Conservation (phyloP, 164 flowering plant genomes). For the Nymphaea colorata region DNA sequence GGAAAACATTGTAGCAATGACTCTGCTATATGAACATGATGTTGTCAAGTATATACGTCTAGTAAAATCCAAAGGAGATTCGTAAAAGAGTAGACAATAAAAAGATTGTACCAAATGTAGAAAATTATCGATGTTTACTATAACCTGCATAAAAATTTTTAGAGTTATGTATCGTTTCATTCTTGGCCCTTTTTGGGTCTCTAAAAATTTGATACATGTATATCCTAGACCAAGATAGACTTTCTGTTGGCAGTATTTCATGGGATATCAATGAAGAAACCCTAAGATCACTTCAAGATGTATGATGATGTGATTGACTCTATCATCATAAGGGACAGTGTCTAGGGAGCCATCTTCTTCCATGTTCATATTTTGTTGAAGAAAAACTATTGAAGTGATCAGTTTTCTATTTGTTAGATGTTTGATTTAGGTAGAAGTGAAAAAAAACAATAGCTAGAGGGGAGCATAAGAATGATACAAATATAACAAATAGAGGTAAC, state of each 20-base stretch:
- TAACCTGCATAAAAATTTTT: too few relatives aligned
- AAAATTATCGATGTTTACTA: too few relatives aligned
- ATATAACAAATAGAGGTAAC: not conserved
- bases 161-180: not conserved
- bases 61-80: too few relatives aligned
- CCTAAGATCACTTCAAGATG: slow-evolving; percentile 37
- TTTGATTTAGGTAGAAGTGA: slow-evolving; percentile 54
- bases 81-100: too few relatives aligned
- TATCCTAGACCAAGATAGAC: slow-evolving; percentile 28
- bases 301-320: slow-evolving; percentile 39
- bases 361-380: too few relatives aligned
- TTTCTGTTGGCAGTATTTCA: slow-evolving; percentile 61
- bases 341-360: slow-evolving; percentile 16
- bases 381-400: too few relatives aligned
- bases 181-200: not conserved
- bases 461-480: slow-evolving; percentile 18
- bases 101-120: too few relatives aligned
- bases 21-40: too few relatives aligned
- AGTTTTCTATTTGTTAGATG: not conserved
- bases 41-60: too few relatives aligned
- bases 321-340: slow-evolving; percentile 30
- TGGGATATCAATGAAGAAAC: slow-evolving; percentile 42
- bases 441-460: slow-evolving; percentile 53
- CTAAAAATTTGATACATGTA: slow-evolving; percentile 17
- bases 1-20: too few relatives aligned